Evolutionary conservation across 1,139 yeast species (phyloP).

Genomic region (Debaryomycetaceae sp.): DNA sequence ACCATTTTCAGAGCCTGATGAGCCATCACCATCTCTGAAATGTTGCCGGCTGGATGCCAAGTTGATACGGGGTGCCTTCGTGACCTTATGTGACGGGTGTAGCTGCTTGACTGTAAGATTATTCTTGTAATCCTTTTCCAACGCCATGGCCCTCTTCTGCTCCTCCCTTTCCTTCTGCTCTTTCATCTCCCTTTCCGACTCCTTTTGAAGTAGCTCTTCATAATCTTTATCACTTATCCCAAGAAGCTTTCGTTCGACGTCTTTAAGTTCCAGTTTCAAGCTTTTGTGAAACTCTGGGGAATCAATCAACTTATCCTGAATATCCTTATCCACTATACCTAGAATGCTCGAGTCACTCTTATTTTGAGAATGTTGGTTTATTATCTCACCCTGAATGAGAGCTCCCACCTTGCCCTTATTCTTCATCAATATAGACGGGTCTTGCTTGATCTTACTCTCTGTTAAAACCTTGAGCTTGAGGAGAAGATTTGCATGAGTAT

Average conservation of each 20-base stretch:
- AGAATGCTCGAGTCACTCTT: constrained; percentile 17
- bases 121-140: constrained; percentile 20
- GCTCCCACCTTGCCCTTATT: constrained; percentile 54
- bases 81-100: constrained; percentile 17
- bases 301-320: constrained; percentile 44
- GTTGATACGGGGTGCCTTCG: constrained; percentile 33
- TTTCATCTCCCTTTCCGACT: constrained; percentile 9
- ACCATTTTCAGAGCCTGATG: constrained; percentile 3
- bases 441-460: constrained; percentile 44
- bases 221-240: constrained; percentile 45
- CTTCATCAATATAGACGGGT: constrained; percentile 46
- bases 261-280: constrained; percentile 32
- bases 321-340: constrained; percentile 44
- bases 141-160: constrained; percentile 6
- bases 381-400: constrained; percentile 48
- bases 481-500: constrained; percentile 40
- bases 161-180: constrained; percentile 6
- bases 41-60: constrained; percentile 9
- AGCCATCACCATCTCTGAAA: neutral
- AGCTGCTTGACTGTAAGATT: constrained; percentile 26
- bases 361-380: constrained; percentile 18
- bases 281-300: constrained; percentile 37
- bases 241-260: constrained; percentile 28
- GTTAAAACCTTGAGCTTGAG: constrained; percentile 42
- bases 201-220: constrained; percentile 20